These are phyloP conservation scores for Beauveria pseudobassiana DNA, from an alignment of 2,329 filamentous ascomycete species.

Conservation along the genomic window DNA sequence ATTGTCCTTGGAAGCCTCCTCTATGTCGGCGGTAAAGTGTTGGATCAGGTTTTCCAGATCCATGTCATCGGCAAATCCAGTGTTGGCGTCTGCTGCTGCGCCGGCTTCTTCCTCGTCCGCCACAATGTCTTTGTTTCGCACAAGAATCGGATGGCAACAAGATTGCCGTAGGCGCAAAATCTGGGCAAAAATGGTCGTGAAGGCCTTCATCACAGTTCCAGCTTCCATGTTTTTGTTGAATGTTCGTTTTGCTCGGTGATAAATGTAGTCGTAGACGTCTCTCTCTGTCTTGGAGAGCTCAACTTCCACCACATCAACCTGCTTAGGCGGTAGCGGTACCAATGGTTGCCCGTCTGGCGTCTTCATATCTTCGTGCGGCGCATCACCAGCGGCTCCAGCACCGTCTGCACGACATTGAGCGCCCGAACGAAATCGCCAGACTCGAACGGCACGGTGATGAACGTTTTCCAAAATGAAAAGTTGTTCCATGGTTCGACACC, in stretches of 20 bases:
- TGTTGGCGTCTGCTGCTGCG: conserved; percentile 63
- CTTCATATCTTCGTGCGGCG: conserved; percentile 94
- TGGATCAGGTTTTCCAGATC: conserved; percentile 81
- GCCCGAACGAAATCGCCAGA: conserved; percentile 90
- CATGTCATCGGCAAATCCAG: conserved; percentile 89
- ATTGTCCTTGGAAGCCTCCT: conserved; percentile 55
- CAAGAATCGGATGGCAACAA: conserved; percentile 87
- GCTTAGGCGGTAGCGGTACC: conserved; percentile 74
- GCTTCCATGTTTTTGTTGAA: conserved; percentile 84
- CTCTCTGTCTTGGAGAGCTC: conserved; percentile 79
- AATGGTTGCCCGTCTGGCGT: conserved; percentile 71
- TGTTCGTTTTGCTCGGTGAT: conserved; percentile 69
- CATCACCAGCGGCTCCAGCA: conserved; percentile 91
- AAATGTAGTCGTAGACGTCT: conserved; percentile 90
- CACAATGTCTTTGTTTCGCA: conserved; percentile 75
- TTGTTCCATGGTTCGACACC: conserved; percentile 97
- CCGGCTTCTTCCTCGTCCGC: conserved; percentile 83
- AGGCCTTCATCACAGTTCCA: conserved; percentile 89
- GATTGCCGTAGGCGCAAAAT: conserved; percentile 87
- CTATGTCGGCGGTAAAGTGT: conserved; percentile 66
- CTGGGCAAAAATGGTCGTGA: conserved; percentile 94
- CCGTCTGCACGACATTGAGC: conserved; percentile 92
- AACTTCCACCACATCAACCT: conserved; percentile 78
- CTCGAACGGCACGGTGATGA: conserved; percentile 96
- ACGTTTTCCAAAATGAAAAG: conserved; percentile 98